These are phyloP conservation scores for Sarocladiaceae sp. DNA, from an alignment of 2,329 filamentous ascomycete genomes.

Conservation along the genomic window DNA sequence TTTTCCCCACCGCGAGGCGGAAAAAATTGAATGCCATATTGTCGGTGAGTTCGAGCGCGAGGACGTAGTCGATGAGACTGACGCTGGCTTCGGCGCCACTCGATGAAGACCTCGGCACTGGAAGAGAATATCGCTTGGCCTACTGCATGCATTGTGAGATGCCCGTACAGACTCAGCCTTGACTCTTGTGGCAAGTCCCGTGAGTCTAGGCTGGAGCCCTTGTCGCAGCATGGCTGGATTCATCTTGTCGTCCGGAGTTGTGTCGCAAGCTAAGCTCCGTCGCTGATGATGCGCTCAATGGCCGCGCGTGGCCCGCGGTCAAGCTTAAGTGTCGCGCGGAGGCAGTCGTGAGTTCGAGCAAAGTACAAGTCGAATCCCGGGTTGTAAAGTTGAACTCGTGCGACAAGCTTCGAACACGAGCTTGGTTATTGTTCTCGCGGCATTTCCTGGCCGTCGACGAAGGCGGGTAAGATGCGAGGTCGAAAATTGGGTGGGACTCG, in stretches of 20 bases:
- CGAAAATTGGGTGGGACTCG: conserved; percentile 12
- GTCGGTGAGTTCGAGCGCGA: background rate
- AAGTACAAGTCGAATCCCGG: no score
- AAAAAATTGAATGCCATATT: background rate
- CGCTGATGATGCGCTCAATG: conserved; percentile 1
- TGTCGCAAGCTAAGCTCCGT: background rate
- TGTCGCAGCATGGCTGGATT: conserved; percentile 45
- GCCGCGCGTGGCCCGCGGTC: conserved; percentile 4
- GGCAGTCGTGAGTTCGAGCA: no score
- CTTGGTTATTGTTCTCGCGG: conserved; percentile 1
- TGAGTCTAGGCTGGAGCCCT: conserved; percentile 44
- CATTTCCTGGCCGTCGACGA: conserved; percentile 6
- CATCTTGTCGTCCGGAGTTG: conserved; percentile 34
- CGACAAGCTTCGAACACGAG: background rate
- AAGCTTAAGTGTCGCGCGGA: conserved; percentile 1
- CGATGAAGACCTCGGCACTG: conserved; percentile 1
- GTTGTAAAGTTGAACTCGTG: no score
- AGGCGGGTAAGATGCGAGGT: conserved; percentile 16
- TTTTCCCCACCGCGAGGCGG: background rate
- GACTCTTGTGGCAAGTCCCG: conserved; percentile 18
- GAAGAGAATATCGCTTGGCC: background rate
- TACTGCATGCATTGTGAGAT: background rate
- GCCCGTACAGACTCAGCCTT: background rate
- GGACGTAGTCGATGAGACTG: background rate
- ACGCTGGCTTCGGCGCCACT: no score